Evolutionary conservation across 2,329 filamentous ascomycete genomes (phyloP), one percentile per base, ranked within the genome.

Genomic region (Parasarocladium wereldwijsianum): DNA sequence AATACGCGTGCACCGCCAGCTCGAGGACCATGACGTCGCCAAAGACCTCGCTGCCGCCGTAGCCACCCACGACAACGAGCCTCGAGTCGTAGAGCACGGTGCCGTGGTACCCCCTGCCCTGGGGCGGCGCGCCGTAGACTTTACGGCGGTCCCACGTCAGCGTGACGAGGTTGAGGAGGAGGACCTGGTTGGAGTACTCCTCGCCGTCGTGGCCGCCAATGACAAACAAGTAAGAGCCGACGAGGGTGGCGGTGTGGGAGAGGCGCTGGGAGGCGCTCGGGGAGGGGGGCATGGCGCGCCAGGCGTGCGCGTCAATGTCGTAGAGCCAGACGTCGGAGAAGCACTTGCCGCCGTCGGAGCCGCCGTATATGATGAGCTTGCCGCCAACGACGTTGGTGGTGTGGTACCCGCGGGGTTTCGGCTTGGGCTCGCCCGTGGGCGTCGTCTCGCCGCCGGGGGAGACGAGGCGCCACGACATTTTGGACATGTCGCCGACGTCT

Each of bases 301-400:
- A 80, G 15, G 57, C 39, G 34, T 66, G 60, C 22, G 59, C 63
- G 29, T 79, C 73, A 5, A 78, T 66, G 45, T 80, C 73, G 52
- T 77, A 79, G 17, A 80, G 67, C 75, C 75, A 80, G 23, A 80
- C 74, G 43, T 80, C 75, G 45, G 74, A 66, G 52, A 80, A 80
- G 51, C 75, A 80, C 50, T 79, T 73, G 30, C 70, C 71, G 38
- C 75, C 75, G 46, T 80, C 75, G 3, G 70, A 76, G 19, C 75
- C 75, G 22, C 75, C 75, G 46, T 69, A 79, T 41, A 80, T 72
- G 47, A 80, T 78, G 36, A 80, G 65, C 53, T 80, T 80, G 50
- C 65, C 66, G 38, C 73, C 74, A 24, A 79, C 73, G 65, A 80
- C 78, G 46, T 79, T 80, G 38, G 75, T 74, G 4, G 75, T 79